Evolutionary conservation across 2,329 filamentous ascomycete species (phyloP), one percentile per base, ranked within the genome.

Genomic region (Botrytis hyacinthi): DNA sequence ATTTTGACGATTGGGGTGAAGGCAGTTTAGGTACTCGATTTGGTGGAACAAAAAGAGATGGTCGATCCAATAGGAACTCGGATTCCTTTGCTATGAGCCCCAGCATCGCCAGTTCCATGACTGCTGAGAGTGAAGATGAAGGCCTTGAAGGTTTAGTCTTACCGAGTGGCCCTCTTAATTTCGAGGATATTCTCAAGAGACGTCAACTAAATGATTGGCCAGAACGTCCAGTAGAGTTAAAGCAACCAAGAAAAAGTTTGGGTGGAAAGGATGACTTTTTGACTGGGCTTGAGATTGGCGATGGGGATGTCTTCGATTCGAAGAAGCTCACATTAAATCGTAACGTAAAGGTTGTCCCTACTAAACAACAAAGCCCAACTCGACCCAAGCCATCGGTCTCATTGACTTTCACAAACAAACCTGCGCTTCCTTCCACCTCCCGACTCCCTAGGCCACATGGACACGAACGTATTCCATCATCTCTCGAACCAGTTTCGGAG

Each of bases 401-500:
- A 20, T 86, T 98, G 75, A 98, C 94, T 10, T 98, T 98, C 81
- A 97, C 93, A 66, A 96, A 93, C 82, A 94, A 95, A 79, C 84
- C 88, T n/a, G 80, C 85, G 37, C 80, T 84, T 40, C 79, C 83
- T 8, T 77, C 80, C 74, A 80, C 84, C 44, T 96, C 94, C 48
- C 91, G 94, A 73, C 92, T 97, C 74, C 94, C 95, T 54, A 89
- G 94, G 70, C 92, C 95, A 51, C 86, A 91, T 72, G 87, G 86
- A 74, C 91, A 93, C 81, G 92, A 93, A 79, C 87, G 92, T 71
- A 88, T 91, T 8, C 88, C 90, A 77, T 92, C 92, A 18, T 91
- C 92, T 29, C 87, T 98, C n/a, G 95, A 97, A 80, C 94, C 95
- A 35, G 94, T 98, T 9, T 97, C 94, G 57, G 95, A 98, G 83